Evolutionary conservation across 345 rosid species (phyloP).

Genomic region (Eucalyptus grandis): DNA sequence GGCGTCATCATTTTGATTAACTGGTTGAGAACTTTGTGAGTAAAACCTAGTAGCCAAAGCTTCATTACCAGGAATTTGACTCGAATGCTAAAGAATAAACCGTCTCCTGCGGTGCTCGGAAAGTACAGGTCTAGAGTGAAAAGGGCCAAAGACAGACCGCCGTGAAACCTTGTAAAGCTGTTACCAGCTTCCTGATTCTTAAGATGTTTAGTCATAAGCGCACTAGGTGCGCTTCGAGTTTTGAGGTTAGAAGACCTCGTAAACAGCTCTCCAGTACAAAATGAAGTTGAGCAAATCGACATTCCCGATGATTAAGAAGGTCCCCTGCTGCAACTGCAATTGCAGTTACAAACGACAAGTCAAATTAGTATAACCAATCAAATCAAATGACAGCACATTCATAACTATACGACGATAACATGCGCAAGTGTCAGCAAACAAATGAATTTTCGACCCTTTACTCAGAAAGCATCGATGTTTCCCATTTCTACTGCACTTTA

Average conservation of each 20-base stretch:
- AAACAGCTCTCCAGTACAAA: background rate
- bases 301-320: background rate
- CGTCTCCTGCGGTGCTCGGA: background rate
- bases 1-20: background rate
- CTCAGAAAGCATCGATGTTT: background rate
- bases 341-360: background rate
- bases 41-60: background rate
- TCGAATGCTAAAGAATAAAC: background rate
- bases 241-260: background rate
- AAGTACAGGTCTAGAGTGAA: background rate
- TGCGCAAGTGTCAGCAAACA: background rate
- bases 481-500: background rate
- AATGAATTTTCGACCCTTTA: background rate
- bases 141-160: background rate
- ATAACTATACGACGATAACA: background rate
- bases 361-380: background rate
- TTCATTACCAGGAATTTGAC: background rate
- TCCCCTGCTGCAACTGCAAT: background rate
- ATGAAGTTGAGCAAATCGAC: background rate
- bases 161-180: background rate
- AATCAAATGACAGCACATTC: background rate
- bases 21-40: background rate
- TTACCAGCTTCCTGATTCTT: background rate
- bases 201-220: background rate
- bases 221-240: background rate